Conservation (phyloP, 2,329 filamentous ascomycete species). For the Ophiostoma tasmaniense region DNA sequence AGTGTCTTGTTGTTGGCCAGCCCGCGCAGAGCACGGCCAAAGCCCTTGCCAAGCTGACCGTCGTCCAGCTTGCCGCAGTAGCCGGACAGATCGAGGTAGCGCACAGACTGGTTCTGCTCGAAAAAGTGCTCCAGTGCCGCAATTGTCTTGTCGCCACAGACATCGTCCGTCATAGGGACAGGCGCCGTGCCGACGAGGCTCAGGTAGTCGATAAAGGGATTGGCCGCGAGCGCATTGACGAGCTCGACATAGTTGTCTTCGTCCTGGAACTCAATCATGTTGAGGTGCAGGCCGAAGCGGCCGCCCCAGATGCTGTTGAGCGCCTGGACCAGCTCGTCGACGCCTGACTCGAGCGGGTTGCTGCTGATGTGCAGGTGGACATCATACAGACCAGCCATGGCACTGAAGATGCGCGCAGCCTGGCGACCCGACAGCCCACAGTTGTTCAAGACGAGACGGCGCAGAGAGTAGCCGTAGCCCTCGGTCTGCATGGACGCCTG, state of each 20-base stretch:
- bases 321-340: constrained; percentile 41
- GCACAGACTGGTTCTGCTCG: constrained; percentile 41
- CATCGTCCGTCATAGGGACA: constrained; percentile 29
- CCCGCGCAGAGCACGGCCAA: constrained; percentile 38
- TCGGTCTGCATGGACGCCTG: constrained; percentile 12
- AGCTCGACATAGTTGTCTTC: constrained; percentile 45
- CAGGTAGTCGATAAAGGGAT: constrained; percentile 42
- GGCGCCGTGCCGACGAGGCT: constrained; percentile 47
- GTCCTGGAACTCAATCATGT: constrained; percentile 49
- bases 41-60: constrained; percentile 45
- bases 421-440: constrained; percentile 44
- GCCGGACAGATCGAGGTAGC: constrained; percentile 48
- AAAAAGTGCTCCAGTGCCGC: constrained; percentile 43
- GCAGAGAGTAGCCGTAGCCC: constrained; percentile 21
- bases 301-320: constrained; percentile 38
- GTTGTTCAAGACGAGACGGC: constrained; percentile 40
- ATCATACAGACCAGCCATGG: constrained; percentile 39
- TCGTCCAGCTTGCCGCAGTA: constrained; percentile 51
- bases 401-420: constrained; percentile 42
- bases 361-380: constrained; percentile 42
- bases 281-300: constrained; percentile 42
- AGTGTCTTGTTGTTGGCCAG: constrained; percentile 27
- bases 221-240: constrained; percentile 41
- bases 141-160: constrained; percentile 38
- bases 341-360: constrained; percentile 45